phyloP scores from a whole-genome alignment of 2,329 filamentous ascomycete genomes.

The Colletotrichum abscissum region DNA sequence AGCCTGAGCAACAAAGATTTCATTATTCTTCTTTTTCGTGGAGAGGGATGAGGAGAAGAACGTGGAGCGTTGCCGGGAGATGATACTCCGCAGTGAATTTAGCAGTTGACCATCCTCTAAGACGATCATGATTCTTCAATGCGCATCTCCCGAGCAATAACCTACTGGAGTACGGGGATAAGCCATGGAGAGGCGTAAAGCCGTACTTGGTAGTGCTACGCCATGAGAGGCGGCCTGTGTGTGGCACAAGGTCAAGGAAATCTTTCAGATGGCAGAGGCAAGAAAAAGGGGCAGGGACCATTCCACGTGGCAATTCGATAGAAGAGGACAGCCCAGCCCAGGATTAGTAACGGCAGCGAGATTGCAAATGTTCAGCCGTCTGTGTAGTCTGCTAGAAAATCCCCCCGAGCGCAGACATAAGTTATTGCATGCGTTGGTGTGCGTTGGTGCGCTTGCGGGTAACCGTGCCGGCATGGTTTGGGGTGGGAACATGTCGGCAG shows the following conservation, averaged over 20 bases:
- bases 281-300: background rate
- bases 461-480: background rate
- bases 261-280: background rate
- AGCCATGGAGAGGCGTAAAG: background rate
- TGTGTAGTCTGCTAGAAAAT: background rate
- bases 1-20: background rate
- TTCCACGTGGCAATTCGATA: slow-evolving; percentile 4
- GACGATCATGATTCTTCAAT: background rate
- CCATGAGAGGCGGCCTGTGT: no score
- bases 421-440: background rate
- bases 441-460: background rate
- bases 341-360: background rate
- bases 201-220: background rate
- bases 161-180: background rate
- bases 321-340: background rate
- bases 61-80: background rate
- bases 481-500: background rate
- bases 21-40: background rate
- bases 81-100: background rate
- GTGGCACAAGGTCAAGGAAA: background rate
- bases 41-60: background rate
- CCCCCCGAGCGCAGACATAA: background rate
- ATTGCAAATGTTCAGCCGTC: slow-evolving; percentile 10
- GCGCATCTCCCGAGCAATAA: background rate
- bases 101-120: background rate